Percentiles rank a stretch among this genome's conserved stretches.
Conservation (phyloP, 345 rosid species). For the Abelmoschus esculentus region DNA sequence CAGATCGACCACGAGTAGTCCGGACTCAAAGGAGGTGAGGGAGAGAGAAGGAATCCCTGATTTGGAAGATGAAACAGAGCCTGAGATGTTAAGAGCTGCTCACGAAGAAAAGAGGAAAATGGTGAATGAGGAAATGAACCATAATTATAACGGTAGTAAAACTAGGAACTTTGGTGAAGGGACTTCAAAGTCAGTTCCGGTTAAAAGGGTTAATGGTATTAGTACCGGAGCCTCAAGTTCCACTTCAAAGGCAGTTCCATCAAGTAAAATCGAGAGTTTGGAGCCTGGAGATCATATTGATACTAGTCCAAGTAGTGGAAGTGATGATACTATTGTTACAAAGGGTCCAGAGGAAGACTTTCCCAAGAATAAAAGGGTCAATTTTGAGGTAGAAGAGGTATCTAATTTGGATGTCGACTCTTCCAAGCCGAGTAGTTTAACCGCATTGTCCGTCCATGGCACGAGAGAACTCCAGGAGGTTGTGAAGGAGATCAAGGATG, state of each 20-base stretch:
- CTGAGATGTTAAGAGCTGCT: conserved; percentile 41
- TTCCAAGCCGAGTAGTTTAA: conserved; percentile 53
- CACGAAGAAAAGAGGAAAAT: conserved; percentile 28
- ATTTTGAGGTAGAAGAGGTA: conserved; percentile 68
- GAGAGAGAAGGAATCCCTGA: conserved; percentile 96
- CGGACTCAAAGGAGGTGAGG: conserved; percentile 82
- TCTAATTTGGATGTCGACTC: conserved; percentile 43
- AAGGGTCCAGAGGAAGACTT: conserved; percentile 43
- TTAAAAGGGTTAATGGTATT: background rate
- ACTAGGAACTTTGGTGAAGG: conserved; percentile 52
- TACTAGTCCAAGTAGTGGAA: conserved; percentile 25
- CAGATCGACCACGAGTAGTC: conserved; percentile 63
- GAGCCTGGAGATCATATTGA: conserved; percentile 26
- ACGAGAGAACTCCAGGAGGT: conserved; percentile 79
- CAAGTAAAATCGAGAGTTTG: conserved; percentile 19
- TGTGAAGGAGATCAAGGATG: conserved; percentile 75
- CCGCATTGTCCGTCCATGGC: conserved; percentile 57
- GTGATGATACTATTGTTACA: conserved; percentile 37
- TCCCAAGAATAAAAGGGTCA: conserved; percentile 53
- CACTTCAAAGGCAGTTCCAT: conserved; percentile 9
- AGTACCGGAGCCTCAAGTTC: background rate
- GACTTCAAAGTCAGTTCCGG: conserved; percentile 51
- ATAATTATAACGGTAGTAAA: conserved; percentile 13
- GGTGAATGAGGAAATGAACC: conserved; percentile 19
- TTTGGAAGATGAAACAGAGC: conserved; percentile 87